These are phyloP conservation scores for Eudorina sp. DNA, from an alignment of 139 green algal genomes.

Conservation along the genomic window DNA sequence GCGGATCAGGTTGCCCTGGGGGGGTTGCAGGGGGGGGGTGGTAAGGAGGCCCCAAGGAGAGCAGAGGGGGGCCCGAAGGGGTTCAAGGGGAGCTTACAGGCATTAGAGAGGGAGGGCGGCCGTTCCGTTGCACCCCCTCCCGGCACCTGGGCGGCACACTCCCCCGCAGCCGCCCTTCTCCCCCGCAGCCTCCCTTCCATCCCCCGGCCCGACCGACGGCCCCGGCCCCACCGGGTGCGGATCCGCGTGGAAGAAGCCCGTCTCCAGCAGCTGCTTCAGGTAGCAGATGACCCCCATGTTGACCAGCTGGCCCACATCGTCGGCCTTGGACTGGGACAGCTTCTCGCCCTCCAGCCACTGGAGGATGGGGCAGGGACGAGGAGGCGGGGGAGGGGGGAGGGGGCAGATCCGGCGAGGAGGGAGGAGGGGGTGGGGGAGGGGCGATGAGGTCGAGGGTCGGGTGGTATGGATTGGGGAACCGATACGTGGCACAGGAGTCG, in stretches of 20 bases:
- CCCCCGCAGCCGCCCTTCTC: background rate
- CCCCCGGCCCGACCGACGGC: too few species aligned
- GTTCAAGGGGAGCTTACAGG: too few species aligned
- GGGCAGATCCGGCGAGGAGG: background rate
- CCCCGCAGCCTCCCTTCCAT: too few species aligned
- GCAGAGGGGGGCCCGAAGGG: too few species aligned
- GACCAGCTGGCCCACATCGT: constrained; percentile 93
- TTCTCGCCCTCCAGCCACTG: constrained; percentile 91
- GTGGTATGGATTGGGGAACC: too few species aligned
- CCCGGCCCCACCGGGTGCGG: constrained; percentile 35
- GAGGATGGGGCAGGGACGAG: background rate
- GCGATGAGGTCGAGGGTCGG: background rate
- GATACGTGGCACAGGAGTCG: too few species aligned
- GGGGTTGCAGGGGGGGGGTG: background rate
- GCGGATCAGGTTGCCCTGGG: constrained; percentile 49
- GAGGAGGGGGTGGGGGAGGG: background rate
- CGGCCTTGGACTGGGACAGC: constrained; percentile 84
- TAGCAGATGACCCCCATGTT: constrained; percentile 99
- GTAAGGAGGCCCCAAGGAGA: background rate
- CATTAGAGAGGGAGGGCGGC: too few species aligned
- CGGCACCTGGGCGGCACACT: background rate
- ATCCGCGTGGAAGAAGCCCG: constrained; percentile 79
- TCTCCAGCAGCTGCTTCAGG: constrained; percentile 97
- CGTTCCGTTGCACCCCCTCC: background rate
- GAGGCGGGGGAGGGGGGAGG: background rate